Percentiles rank a stretch among this genome's conserved stretches.
Conservation (phyloP, 2,329 filamentous ascomycete species). For the Fonsecaea pedrosoi region DNA sequence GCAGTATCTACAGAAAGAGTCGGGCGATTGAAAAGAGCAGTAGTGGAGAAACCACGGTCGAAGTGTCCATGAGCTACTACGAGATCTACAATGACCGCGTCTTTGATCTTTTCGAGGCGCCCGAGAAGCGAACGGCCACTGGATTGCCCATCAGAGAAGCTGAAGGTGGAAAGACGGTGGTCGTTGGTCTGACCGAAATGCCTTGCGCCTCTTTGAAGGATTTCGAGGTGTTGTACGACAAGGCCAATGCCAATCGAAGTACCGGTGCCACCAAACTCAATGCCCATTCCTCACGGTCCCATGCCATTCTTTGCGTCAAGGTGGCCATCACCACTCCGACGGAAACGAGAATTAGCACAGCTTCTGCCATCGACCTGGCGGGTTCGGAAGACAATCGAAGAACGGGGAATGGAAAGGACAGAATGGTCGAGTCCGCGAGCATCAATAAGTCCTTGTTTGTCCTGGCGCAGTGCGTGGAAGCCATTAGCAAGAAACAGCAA, state of each 20-base stretch:
- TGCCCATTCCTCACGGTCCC: slow-evolving; percentile 85
- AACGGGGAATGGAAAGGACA: slow-evolving; percentile 91
- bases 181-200: slow-evolving; percentile 83
- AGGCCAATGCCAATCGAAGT: slow-evolving; percentile 87
- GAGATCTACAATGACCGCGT: slow-evolving; percentile 98
- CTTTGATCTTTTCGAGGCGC: slow-evolving; percentile 85
- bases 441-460: slow-evolving; percentile 99
- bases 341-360: slow-evolving; percentile 76
- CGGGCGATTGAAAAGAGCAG: slow-evolving; percentile 86
- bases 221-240: slow-evolving; percentile 87
- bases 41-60: slow-evolving; percentile 70
- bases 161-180: slow-evolving; percentile 83
- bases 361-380: slow-evolving; percentile 91
- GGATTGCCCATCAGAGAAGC: slow-evolving; percentile 79
- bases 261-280: slow-evolving; percentile 91
- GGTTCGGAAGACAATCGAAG: slow-evolving; percentile 94
- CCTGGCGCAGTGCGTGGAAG: slow-evolving; percentile 91
- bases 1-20: slow-evolving; percentile 81
- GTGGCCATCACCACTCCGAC: slow-evolving; percentile 76
- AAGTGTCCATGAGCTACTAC: slow-evolving; percentile 85
- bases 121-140: slow-evolving; percentile 81
- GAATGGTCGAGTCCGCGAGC: slow-evolving; percentile 90
- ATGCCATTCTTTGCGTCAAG: slow-evolving; percentile 90
- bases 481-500: slow-evolving; percentile 76
- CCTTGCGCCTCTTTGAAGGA: slow-evolving; percentile 85